A percentile compares a stretch with the other conserved stretches of the same genome.
phyloP scores from a whole-genome alignment of 75 land plant species.

The Azolla pinnata region DNA sequence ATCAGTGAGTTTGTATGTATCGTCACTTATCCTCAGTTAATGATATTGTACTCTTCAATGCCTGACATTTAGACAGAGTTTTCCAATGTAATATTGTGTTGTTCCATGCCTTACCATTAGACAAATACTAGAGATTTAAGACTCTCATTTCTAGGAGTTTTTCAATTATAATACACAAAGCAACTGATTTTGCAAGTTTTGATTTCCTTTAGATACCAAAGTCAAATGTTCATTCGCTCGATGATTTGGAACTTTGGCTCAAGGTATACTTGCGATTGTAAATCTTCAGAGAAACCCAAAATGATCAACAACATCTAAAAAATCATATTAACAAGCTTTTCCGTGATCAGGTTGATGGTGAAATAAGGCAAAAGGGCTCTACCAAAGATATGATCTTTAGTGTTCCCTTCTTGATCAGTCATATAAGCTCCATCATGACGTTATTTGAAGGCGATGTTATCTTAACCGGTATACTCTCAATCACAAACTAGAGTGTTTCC shows the following conservation, averaged over 20 bases:
- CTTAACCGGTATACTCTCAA: constrained; percentile 45
- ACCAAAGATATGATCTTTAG: constrained; percentile 88
- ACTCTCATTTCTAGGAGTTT: background rate
- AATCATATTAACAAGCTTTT: background rate
- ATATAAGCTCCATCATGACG: constrained; percentile 82
- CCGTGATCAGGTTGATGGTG: constrained; percentile 62
- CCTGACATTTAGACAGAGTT: no score
- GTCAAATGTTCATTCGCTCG: constrained; percentile 41
- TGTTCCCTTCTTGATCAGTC: constrained; percentile 69
- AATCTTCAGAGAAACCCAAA: background rate
- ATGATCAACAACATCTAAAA: background rate
- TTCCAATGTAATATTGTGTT: no score
- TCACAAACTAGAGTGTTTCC: background rate
- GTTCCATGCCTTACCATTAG: background rate
- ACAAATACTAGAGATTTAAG: background rate
- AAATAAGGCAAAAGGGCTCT: constrained; percentile 63
- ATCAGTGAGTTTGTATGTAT: constrained; percentile 67
- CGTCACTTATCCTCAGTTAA: background rate
- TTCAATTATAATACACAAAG: background rate
- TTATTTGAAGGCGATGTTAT: constrained; percentile 88
- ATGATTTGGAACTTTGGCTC: constrained; percentile 80
- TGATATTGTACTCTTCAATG: constrained; percentile 4
- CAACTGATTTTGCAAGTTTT: constrained; percentile 2
- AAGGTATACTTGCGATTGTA: no score
- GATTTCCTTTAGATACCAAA: constrained; percentile 45